A percentile compares a stretch with the other conserved stretches of the same genome.
phyloP scores from a whole-genome alignment of 768 basidiomycete species.

The Russula emetica region DNA sequence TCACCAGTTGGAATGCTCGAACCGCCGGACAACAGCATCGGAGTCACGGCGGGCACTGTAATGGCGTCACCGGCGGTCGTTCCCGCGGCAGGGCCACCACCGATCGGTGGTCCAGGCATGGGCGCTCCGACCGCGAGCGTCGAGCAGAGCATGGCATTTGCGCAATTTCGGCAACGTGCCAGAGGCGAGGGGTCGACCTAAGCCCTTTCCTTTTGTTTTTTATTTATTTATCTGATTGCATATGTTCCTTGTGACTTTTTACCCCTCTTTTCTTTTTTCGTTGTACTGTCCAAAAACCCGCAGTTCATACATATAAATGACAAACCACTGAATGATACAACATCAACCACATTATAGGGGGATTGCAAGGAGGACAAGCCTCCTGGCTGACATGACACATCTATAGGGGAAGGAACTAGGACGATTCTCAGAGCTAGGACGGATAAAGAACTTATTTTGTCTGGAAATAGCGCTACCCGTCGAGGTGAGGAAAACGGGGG shows the following conservation, averaged over 20 bases:
- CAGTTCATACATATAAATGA: too few relatives aligned
- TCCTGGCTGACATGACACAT: too few relatives aligned
- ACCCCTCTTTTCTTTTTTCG: too few relatives aligned
- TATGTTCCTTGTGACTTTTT: too few relatives aligned
- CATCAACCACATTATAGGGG: too few relatives aligned
- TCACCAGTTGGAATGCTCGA: slow-evolving; percentile 30
- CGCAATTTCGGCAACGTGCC: slow-evolving; percentile 42
- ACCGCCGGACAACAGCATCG: slow-evolving; percentile 43
- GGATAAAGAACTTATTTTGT: neutral
- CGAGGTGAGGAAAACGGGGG: neutral
- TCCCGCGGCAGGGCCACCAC: slow-evolving; percentile 36
- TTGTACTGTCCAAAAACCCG: too few relatives aligned
- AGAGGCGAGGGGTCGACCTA: neutral
- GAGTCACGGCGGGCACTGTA: slow-evolving; percentile 25
- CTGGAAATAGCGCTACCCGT: neutral
- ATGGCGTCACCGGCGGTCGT: slow-evolving; percentile 39
- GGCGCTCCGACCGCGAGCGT: slow-evolving; percentile 57
- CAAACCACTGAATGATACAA: too few relatives aligned
- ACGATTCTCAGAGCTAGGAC: neutral
- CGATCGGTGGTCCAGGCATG: slow-evolving; percentile 34
- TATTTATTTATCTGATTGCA: too few relatives aligned
- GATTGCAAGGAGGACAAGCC: too few relatives aligned
- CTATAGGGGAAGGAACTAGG: neutral
- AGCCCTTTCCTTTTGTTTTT: neutral
- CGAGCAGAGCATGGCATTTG: slow-evolving; percentile 84